Evolutionary conservation across 2,329 filamentous ascomycete genomes (phyloP), one percentile per base, ranked within the genome.

Genomic region (Leptodontidium sp.): DNA sequence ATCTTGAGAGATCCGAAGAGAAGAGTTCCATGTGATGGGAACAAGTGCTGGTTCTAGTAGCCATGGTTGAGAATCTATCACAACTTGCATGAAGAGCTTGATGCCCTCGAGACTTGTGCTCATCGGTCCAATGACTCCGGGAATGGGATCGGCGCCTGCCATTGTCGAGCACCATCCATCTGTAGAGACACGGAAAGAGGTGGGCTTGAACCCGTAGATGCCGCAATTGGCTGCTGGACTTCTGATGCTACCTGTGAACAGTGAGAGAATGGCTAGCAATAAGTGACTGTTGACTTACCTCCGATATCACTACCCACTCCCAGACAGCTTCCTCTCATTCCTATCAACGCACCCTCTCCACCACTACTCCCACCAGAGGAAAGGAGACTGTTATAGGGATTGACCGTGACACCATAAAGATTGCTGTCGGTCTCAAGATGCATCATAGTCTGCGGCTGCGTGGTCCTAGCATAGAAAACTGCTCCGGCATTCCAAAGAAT

Each of bases 231-330:
- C 83, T 0, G 84, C 82, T 4, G 78, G 77, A 14, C 74, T 72
- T 58, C 78, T 69, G 35, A 80, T 77, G 45, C 79, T 82, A 12
- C 71, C 70, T 73, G n/a, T 1, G 38, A 11, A 69, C 57, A 14
- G 15, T 40, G 26, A 29, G 12, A 45, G 7, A n/a, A 15, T 38
- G 26, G 2, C 9, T 32, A 17, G 26, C 29, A 40, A 6, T 3
- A 32, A 59, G 40, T 45, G 43, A 66, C 6, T 1, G 45, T 3
- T 47, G 29, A 66, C 29, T 26, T n/a, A 57, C 57, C 84, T 4
- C 82, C 84, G 61, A 90, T 84, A 76, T 91, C 88, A 0, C 87
- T 89, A 0, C 87, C 87, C n/a, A 90, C 81, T 1, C 89, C 89
- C 1, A 90, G 73, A 64, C 87, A 81, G 40, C 82, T 74, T 15